A percentile compares a stretch with the other conserved stretches of the same genome.
Evolutionary conservation across 768 basidiomycete species (phyloP).

Genomic region (Podaxis pistillaris): DNA sequence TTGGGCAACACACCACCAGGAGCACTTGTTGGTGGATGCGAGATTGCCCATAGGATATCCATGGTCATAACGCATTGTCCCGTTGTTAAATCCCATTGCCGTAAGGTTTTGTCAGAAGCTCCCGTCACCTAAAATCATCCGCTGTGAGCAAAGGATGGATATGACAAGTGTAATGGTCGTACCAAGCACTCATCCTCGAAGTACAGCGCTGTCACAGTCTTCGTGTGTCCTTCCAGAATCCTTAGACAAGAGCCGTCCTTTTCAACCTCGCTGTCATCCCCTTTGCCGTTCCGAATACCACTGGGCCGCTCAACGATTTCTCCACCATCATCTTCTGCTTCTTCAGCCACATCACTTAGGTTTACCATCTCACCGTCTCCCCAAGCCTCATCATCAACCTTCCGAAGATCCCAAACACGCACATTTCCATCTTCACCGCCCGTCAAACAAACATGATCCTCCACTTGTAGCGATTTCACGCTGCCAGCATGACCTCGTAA

Average conservation of each 20-base stretch:
- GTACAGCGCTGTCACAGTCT: slow-evolving; percentile 89
- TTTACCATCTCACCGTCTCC: slow-evolving; percentile 52
- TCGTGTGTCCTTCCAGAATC: slow-evolving; percentile 86
- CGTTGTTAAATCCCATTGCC: slow-evolving; percentile 96
- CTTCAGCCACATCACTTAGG: slow-evolving; percentile 64
- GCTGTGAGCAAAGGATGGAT: slow-evolving; percentile 17
- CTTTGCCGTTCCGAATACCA: slow-evolving; percentile 38
- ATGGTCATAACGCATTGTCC: slow-evolving; percentile 99
- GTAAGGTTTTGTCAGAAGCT: slow-evolving; percentile 95
- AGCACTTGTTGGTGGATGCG: slow-evolving; percentile 65
- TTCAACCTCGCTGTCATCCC: slow-evolving; percentile 30
- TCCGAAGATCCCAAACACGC: slow-evolving; percentile 87
- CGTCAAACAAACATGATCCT: slow-evolving; percentile 86
- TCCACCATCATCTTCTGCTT: slow-evolving; percentile 52
- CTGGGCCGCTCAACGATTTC: slow-evolving; percentile 38
- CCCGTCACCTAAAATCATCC: slow-evolving; percentile 75
- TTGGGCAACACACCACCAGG: slow-evolving; percentile 39
- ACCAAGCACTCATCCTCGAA: slow-evolving; percentile 95
- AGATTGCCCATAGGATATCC: slow-evolving; percentile 99
- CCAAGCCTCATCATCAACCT: slow-evolving; percentile 73
- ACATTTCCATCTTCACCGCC: slow-evolving; percentile 87
- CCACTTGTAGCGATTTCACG: slow-evolving; percentile 92
- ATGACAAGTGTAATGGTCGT: slow-evolving; percentile 25
- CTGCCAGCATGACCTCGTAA: slow-evolving; percentile 77
- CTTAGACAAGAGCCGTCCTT: slow-evolving; percentile 65